Evolutionary conservation across 768 basidiomycete species (phyloP).

Genomic region (Leucosporidium yakuticum): DNA sequence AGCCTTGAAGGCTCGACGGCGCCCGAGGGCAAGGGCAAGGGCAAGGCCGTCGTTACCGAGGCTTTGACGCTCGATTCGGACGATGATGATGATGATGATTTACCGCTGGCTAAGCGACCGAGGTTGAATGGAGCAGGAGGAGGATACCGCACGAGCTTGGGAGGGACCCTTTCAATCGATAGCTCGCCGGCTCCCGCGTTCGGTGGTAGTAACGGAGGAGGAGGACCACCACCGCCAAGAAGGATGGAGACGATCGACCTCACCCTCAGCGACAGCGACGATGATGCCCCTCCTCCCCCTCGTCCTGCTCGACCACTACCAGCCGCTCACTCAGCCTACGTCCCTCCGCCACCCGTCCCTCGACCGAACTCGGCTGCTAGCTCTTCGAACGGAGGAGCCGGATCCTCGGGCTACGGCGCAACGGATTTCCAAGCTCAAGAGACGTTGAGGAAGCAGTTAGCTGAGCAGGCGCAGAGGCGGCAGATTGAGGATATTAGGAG

Average conservation of each 20-base stretch:
- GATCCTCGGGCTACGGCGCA: too few species aligned
- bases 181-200: slow-evolving; percentile 47
- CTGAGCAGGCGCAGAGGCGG: too few species aligned
- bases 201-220: slow-evolving; percentile 39
- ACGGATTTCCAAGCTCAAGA: too few species aligned
- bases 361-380: too few species aligned
- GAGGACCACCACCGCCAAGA: slow-evolving; percentile 35
- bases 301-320: too few species aligned
- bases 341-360: too few species aligned
- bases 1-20: slow-evolving; percentile 19
- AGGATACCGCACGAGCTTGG: not conserved
- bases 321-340: too few species aligned
- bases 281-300: slow-evolving; percentile 49
- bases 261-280: slow-evolving; percentile 66
- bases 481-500: too few species aligned
- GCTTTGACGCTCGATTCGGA: slow-evolving; percentile 61
- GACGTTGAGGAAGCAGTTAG: too few species aligned
- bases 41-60: slow-evolving; percentile 34
- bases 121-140: not conserved
- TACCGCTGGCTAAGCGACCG: slow-evolving; percentile 12
- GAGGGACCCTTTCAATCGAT: slow-evolving; percentile 41
- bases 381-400: too few species aligned
- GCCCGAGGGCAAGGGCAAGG: slow-evolving; percentile 42
- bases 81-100: slow-evolving; percentile 65
- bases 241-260: slow-evolving; percentile 63